Evolutionary conservation across 1,284 basidiomycete genomes (phyloP).

Genomic region (Tausonia pullulans): DNA sequence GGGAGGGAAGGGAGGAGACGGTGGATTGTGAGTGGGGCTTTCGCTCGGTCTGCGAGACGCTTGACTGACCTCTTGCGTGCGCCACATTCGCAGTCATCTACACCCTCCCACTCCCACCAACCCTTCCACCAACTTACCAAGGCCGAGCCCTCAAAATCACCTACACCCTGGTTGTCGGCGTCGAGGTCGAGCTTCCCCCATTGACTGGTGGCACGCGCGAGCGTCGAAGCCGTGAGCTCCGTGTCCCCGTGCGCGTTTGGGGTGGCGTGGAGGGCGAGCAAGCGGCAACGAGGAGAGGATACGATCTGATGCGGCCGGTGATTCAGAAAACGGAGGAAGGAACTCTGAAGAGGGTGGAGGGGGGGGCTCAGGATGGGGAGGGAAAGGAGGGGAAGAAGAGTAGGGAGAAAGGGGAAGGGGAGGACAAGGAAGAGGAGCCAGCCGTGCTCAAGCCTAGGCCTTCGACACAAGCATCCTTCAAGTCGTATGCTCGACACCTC

Average conservation of each 20-base stretch:
- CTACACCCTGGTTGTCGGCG: conserved; percentile 75
- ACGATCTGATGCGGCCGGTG: conserved; percentile 31
- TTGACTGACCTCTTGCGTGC: too few species aligned
- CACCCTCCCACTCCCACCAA: conserved; percentile 57
- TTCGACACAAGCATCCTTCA: conserved; percentile 6
- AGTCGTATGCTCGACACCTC: conserved; percentile 12
- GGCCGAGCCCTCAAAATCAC: conserved; percentile 74
- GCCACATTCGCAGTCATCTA: conserved; percentile 52
- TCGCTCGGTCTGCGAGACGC: background rate
- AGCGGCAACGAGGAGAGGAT: conserved; percentile 23
- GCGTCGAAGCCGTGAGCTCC: conserved; percentile 45
- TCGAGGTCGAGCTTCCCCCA: conserved; percentile 22
- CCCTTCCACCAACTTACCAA: conserved; percentile 78
- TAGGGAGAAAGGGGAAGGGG: background rate
- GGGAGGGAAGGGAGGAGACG: conserved; percentile 19
- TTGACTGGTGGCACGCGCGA: background rate
- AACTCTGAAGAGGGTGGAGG: conserved; percentile 15
- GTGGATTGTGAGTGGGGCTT: conserved; percentile 25
- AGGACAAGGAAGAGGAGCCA: background rate
- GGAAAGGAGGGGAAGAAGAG: too few species aligned
- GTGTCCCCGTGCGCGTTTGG: conserved; percentile 76
- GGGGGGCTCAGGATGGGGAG: too few species aligned
- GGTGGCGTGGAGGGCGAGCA: conserved; percentile 62
- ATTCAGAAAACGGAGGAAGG: conserved; percentile 35
- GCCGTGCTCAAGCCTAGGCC: background rate